A percentile compares a stretch with the other conserved stretches of the same genome.
Conservation (phyloP, 2,329 filamentous ascomycete genomes). For the Torrubiella hemipterigena region DNA sequence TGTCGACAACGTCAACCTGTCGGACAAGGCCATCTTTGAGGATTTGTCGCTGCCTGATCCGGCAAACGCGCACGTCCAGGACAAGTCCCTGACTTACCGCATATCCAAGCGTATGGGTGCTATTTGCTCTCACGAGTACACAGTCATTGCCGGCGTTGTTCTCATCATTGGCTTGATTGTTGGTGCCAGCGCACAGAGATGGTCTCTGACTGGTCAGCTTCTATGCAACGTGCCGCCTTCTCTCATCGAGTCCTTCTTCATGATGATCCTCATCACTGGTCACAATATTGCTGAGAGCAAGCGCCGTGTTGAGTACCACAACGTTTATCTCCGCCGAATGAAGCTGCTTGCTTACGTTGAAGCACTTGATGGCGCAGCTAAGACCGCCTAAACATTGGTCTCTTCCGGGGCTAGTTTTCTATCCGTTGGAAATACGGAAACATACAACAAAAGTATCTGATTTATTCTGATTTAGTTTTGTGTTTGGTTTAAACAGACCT, state of each 20-base stretch:
- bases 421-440: too few relatives aligned
- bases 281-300: constrained; percentile 11
- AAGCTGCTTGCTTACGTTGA: constrained; percentile 26
- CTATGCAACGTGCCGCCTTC: constrained; percentile 13
- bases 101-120: constrained; percentile 10
- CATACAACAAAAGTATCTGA: too few relatives aligned
- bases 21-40: constrained; percentile 8
- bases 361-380: too few relatives aligned
- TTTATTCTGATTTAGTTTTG: too few relatives aligned
- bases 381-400: too few relatives aligned
- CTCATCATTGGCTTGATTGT: constrained; percentile 10
- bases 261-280: constrained; percentile 14
- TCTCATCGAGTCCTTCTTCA: constrained; percentile 14
- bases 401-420: too few relatives aligned
- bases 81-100: constrained; percentile 7
- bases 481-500: too few relatives aligned
- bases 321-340: constrained; percentile 24
- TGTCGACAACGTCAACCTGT: constrained; percentile 6
- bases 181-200: constrained; percentile 12
- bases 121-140: constrained; percentile 11
- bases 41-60: constrained; percentile 7
- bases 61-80: not conserved
- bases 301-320: constrained; percentile 15
- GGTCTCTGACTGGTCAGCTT: constrained; percentile 12
- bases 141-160: constrained; percentile 9